Conservation (phyloP, 495 filamentous ascomycete species). For the Articulospora tetracladia region DNA sequence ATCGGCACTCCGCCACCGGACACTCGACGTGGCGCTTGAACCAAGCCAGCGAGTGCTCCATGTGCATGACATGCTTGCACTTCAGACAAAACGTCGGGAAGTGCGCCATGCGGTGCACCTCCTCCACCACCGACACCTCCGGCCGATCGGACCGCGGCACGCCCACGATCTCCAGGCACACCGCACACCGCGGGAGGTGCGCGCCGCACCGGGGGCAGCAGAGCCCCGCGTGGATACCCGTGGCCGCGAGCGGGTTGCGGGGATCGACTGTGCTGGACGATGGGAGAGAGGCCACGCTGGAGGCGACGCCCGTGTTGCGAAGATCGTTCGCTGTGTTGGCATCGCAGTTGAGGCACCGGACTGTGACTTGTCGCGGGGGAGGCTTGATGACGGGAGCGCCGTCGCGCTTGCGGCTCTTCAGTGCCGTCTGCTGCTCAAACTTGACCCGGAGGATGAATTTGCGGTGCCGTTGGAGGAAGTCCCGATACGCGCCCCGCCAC, state of each 20-base stretch:
- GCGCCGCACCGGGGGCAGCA: slow-evolving; percentile 83
- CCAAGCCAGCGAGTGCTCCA: slow-evolving; percentile 85
- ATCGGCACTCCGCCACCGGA: slow-evolving; percentile 85
- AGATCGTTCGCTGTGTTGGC: slow-evolving; percentile 38
- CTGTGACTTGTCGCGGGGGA: slow-evolving; percentile 69
- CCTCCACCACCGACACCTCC: slow-evolving; percentile 49
- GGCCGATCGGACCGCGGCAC: slow-evolving; percentile 64
- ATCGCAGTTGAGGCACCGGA: slow-evolving; percentile 84
- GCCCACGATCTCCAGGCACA: slow-evolving; percentile 84
- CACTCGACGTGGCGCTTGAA: slow-evolving; percentile 77
- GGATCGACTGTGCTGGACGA: slow-evolving; percentile 3
- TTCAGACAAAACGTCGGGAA: slow-evolving; percentile 78
- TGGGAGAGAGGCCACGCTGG: background rate
- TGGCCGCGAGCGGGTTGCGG: slow-evolving; percentile 21
- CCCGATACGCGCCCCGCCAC: slow-evolving; percentile 81
- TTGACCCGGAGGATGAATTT: slow-evolving; percentile 49
- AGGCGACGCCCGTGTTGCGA: slow-evolving; percentile 14
- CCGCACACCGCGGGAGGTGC: slow-evolving; percentile 82
- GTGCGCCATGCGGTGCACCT: slow-evolving; percentile 39
- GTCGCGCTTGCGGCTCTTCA: slow-evolving; percentile 49
- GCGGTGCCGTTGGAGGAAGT: slow-evolving; percentile 66
- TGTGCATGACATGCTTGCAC: slow-evolving; percentile 88
- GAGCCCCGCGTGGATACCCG: slow-evolving; percentile 41
- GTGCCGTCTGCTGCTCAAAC: slow-evolving; percentile 62
- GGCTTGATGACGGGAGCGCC: slow-evolving; percentile 61